Base-by-base conservation (phyloP, 495 filamentous ascomycete species). In the Aspergillus olivimuriae region DNA sequence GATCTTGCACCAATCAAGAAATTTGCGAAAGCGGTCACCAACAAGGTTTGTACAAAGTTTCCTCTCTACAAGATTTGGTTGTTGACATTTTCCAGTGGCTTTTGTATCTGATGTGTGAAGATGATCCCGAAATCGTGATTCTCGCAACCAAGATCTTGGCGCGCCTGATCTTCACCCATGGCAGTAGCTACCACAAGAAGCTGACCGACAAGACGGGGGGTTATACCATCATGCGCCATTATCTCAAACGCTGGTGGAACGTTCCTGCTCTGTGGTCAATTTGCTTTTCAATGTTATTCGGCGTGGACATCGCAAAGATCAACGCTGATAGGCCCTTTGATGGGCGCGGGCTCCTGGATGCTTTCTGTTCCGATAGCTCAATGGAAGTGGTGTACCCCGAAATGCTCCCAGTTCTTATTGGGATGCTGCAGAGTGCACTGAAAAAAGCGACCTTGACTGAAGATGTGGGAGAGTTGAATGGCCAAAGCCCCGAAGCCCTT, bases 21-120 rank as follows among this genome's bases (percentile, higher is more conserved):
- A 53, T 98, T 98, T 67, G 88, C 91, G 12, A 87, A 83, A 65
- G 92, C 89, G 2, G 91, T 97, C 3, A 96, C 94, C 20, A 94
- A 91, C 50, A 97, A 94, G 80, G 89, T 92, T 72, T 56, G 77
- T 68, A 39, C 4, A 12, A 28, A 11, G 12, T 26, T 20, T 8
- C 17, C 19, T 9, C 17, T 31, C 4, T 10, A 14, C 14, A 1
- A 21, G 26, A 23, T 12, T 16, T 9, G 11, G 32, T 47, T 43
- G 32, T 43, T 58, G 34, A 56, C 33, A 28, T 30, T 19, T 39
- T 47, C 26, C 52, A 95, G 88, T 97, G 94, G 92, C 78, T 97
- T 44, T 73, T 98, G 16, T 92, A 95, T 64, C 80, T 98, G 20
- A 77, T 97, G 36, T 88, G 86, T 20, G 90, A 95, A 54, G 79